These are phyloP conservation scores for Chaetomium cochliodes DNA, from an alignment of 495 filamentous ascomycete species.

Conservation along the genomic window DNA sequence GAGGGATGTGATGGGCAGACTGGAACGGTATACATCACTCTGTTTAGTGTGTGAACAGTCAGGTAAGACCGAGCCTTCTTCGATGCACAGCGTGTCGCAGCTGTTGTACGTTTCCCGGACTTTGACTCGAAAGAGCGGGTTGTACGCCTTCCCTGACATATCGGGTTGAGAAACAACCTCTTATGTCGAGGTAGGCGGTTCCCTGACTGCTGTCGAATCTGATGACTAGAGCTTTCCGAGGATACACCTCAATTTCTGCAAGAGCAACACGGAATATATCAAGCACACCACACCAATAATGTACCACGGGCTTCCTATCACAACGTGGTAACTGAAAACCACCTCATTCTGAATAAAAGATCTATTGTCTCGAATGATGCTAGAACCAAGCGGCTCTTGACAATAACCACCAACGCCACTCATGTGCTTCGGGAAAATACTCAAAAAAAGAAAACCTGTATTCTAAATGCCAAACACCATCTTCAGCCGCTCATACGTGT, in stretches of 20 bases:
- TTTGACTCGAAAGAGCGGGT: background rate
- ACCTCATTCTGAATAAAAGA: background rate
- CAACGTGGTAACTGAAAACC: background rate
- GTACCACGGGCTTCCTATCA: background rate
- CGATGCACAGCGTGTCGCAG: background rate
- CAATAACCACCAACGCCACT: conserved; percentile 19
- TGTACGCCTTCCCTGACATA: background rate
- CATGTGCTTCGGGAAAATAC: conserved; percentile 20
- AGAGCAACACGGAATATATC: no score
- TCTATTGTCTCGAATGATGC: conserved; percentile 6
- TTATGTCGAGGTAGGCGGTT: background rate
- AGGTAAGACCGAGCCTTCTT: background rate
- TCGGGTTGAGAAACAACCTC: background rate
- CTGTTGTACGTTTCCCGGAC: background rate
- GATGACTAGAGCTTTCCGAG: background rate
- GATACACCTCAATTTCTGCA: background rate
- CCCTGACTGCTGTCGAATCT: background rate
- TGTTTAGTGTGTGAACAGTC: no score
- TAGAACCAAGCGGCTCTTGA: background rate
- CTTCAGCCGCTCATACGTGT: conserved; percentile 78
- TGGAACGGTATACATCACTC: background rate
- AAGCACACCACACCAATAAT: background rate
- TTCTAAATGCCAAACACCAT: conserved; percentile 67
- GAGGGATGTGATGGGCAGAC: background rate
- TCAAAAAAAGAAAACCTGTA: conserved; percentile 19